Conservation (phyloP, 2,329 filamentous ascomycete genomes). For the Cladorrhinum sp. region DNA sequence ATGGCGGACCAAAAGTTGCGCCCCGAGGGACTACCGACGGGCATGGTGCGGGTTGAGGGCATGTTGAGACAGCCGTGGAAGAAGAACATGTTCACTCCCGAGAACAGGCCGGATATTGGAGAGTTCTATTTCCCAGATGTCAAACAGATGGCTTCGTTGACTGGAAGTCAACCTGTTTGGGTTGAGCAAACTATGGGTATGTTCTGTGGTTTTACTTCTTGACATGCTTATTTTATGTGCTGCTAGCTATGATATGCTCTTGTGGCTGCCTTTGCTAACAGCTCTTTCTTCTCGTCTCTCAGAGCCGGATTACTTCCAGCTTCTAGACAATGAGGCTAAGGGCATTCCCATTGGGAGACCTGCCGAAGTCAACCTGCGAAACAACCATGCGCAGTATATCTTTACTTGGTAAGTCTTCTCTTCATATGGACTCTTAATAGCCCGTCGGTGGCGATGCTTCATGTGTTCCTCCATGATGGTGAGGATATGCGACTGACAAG, state of each 20-base stretch:
- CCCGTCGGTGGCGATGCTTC: not conserved
- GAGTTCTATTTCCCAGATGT: constrained; percentile 97
- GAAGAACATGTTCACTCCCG: constrained; percentile 96
- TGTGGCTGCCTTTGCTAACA: constrained; percentile 11
- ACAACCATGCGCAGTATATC: constrained; percentile 98
- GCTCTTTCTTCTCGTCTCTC: constrained; percentile 35
- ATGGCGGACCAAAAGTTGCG: constrained; percentile 62
- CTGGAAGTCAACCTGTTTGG: constrained; percentile 86
- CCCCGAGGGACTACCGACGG: constrained; percentile 62
- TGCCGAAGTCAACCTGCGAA: constrained; percentile 87
- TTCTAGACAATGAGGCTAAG: constrained; percentile 71
- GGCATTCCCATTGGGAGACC: constrained; percentile 87
- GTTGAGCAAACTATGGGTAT: constrained; percentile 92
- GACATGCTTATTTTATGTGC: not conserved
- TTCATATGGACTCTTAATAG: not conserved
- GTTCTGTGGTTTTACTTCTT: constrained; percentile 28
- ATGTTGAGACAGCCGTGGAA: constrained; percentile 87
- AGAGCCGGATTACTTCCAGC: constrained; percentile 76
- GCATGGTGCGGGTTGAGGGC: constrained; percentile 76
- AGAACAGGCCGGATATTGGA: constrained; percentile 76
- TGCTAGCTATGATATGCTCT: constrained; percentile 3
- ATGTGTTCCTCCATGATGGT: not conserved
- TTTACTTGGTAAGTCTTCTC: constrained; percentile 79
- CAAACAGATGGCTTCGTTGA: constrained; percentile 78
- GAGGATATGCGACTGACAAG: constrained; percentile 13